Base-by-base conservation (phyloP, 2,329 filamentous ascomycete genomes). In the Penicillium griseofulvum region DNA sequence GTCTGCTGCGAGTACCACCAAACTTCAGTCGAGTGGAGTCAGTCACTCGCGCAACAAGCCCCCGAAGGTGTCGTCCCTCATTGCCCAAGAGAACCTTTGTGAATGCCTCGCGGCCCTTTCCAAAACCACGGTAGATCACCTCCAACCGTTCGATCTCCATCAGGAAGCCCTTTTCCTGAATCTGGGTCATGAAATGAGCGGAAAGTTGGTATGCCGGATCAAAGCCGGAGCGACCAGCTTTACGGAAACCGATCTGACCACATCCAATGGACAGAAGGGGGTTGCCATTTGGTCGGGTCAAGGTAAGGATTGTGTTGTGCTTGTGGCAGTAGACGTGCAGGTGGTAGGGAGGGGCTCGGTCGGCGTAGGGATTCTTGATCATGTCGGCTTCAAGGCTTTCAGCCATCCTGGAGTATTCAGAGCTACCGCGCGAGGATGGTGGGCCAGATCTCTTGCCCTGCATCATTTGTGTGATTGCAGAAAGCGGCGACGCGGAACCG, bases 261-360 rank as follows among this genome's bases (percentile, higher is more conserved):
- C 87, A 84, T 2, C 89, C 89, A 65, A 96, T 75, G 12, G 87
- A 91, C 61, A 99, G 80, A 61, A 97, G 83, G 28, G 90, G 84
- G 61, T 90, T 84, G 45, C 88, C 83, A 71, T 91, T 87, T 28
- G 94, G 92, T 68, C 87, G 87, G 22, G 91, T 90, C 63, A 97
- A 84, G 1, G 92, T 97, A 67, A 99, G 83, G 75, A 97, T 91
- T 19, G 90, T 94, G 79, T 99, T 99, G 83, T 97, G 94, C 78
- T 91, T 95, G 72, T 89, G 87, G 28, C 88, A 79, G 76, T 86
- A 93, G 72, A 99, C 81, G 78, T 96, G 90, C 61, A 99, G 82
- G 72, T 96, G 91, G 78, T 91, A 91, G 2, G 89, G 87, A 65
- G 71, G 71, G 43, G 64, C 58, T 36, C 67, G 67, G 53, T 73